Evolutionary conservation across 805 yeast species (phyloP), one percentile per base, ranked within the genome.

Genomic region (Sugiyamaella qingdaonensis): DNA sequence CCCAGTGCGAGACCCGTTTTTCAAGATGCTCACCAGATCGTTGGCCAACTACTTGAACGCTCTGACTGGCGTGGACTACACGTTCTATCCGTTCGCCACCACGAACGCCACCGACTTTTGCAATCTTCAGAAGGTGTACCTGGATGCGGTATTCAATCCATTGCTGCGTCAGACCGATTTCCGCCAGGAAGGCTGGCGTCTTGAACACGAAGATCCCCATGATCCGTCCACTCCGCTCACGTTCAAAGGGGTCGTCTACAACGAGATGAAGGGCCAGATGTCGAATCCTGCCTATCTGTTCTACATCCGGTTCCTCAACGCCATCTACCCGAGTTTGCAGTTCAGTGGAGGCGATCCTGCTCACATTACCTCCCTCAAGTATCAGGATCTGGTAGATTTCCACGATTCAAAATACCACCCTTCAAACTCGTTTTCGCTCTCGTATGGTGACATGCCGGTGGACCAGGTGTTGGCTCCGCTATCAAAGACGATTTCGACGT

Each of bases 191-290:
- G 99, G 99, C 35, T 94, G 99, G 99, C 82, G 99, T 65, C 72
- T 94, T 37, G 99, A 94, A 68, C 81, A 88, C 59, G 79, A 78
- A 50, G 77, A 75, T 50, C 69, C 82, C 4, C 68, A 76, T 5
- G 90, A 91, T 64, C 71, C 73, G 13, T 54, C 61, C 0, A 76
- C 88, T 11, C 86, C 88, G 1, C 65, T 94, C 41, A 74, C 73
- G 2, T 88, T 89, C 69, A 94, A 94, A 69, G 99, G 99, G 45
- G 99, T 94, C 33, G 99, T 94, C 2, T 94, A 87, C 68, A 94
- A 94, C 66, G 99, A 94, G 71, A 94, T 94, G 99, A 94, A 94
- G 70, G 99, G 99, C 8, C 97, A 92, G 69, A 81, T 88, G 65
- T 86, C 96, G 0, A 92, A 89, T 67, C 80, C 96, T 0, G 81